These are phyloP conservation scores for Euptelea pleiosperma DNA, from an alignment of 164 flowering plant species.

Conservation along the genomic window DNA sequence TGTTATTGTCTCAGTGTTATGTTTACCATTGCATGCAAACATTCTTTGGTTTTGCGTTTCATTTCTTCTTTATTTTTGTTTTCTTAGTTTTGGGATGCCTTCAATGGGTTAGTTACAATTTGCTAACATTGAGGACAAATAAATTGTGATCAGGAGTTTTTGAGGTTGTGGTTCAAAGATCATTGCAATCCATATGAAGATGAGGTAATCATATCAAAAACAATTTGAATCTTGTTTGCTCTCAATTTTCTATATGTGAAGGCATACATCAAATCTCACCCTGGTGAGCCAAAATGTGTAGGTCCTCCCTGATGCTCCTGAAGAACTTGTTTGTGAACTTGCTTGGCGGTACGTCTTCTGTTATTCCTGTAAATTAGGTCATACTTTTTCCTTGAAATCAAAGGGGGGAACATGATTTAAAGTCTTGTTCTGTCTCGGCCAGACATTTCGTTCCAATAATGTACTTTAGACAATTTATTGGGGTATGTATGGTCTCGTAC, in stretches of 20 bases:
- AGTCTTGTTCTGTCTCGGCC: not conserved
- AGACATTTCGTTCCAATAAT: too few species aligned
- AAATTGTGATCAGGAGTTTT: constrained; percentile 59
- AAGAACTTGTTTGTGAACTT: constrained; percentile 78
- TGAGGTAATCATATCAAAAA: constrained; percentile 36
- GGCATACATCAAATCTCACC: constrained; percentile 10
- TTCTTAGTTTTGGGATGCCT: not conserved
- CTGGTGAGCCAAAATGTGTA: constrained; percentile 20
- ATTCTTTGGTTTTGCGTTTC: not conserved
- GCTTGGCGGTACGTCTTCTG: constrained; percentile 71
- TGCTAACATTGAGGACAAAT: constrained; percentile 1
- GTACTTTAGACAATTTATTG: too few species aligned
- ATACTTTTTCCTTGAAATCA: not conserved
- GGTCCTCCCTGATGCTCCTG: constrained; percentile 92
- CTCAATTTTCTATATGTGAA: not conserved
- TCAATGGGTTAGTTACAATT: not conserved
- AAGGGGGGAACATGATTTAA: not conserved
- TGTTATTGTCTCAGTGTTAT: not conserved
- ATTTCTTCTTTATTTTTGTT: not conserved
- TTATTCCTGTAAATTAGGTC: not conserved
- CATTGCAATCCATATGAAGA: constrained; percentile 92
- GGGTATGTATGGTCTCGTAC: too few species aligned
- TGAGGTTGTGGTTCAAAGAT: constrained; percentile 90
- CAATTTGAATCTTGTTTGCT: constrained; percentile 1
- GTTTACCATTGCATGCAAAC: not conserved